Percentiles rank a stretch among this genome's conserved stretches.
phyloP scores from a whole-genome alignment of 768 basidiomycete genomes.

The Pulveroboletus sp. region DNA sequence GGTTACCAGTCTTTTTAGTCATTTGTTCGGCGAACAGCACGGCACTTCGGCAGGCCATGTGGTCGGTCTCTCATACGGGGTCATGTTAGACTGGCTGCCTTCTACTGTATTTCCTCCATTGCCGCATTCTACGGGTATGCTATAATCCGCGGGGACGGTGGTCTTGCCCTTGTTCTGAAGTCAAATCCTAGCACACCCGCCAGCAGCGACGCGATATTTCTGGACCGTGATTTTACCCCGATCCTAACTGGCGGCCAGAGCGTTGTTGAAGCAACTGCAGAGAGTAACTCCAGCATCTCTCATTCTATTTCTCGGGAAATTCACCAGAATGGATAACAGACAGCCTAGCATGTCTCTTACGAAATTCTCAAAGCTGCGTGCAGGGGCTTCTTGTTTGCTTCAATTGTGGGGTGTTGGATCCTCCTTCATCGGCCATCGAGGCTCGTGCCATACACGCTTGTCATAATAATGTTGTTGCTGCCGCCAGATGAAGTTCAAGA shows the following conservation, averaged over 20 bases:
- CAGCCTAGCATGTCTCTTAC: not conserved
- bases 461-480: no score
- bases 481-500: no score
- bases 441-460: not conserved
- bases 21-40: not conserved
- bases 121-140: not conserved
- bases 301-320: not conserved
- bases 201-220: constrained; percentile 1
- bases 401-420: not conserved
- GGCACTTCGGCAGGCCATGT: not conserved
- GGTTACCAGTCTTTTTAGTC: not conserved
- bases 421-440: not conserved
- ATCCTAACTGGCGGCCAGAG: not conserved
- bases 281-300: constrained; percentile 1
- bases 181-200: not conserved
- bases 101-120: not conserved
- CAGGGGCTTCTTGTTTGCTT: not conserved
- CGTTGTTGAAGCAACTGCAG: constrained; percentile 4
- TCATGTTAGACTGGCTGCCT: not conserved
- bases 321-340: not conserved
- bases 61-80: not conserved
- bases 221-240: constrained; percentile 1
- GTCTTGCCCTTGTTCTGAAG: constrained; percentile 3
- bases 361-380: not conserved
- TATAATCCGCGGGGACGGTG: not conserved